Base-by-base conservation (phyloP, 129 eudicot species). In the Oenanthe sinensis region DNA sequence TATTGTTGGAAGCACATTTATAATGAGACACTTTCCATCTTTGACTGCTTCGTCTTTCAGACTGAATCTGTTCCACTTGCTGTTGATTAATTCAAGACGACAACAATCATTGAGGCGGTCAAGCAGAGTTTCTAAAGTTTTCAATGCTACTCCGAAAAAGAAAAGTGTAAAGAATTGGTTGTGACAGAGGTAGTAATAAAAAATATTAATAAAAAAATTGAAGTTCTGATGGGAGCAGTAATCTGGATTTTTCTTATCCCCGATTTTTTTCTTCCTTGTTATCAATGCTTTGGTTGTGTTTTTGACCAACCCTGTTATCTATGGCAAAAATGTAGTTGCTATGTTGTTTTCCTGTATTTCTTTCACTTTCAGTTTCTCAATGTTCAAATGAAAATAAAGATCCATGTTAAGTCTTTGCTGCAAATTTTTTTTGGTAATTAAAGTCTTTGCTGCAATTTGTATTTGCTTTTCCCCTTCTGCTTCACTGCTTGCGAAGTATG, bases 1-100 rank as follows among this genome's bases (percentile, higher is more conserved):
- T 49, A 16, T 54, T 19, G 19, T 54, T 48, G 19, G 19, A 47
- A 47, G 49, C 60, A 68, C 39, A 39, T n/a, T 62, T 74, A 8
- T 9, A n/a, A 40, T 22, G 33, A 43, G n/a, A 11, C 28, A n/a
- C 46, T 22, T 8, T 17, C 52, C 22, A 39, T 17, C 2, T 20
- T 39, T 42, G 45, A 16, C 39, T 44, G 39, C 45, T 4, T 71
- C 13, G 76, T 45, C 22, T 77, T 79, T 26, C 84, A 91, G 95
- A 92, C 97, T 78, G 97, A 86, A 72, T 85, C 91, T 44, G 96
- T 92, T 83, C 97, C 96, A 7, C 79, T 84, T 78, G 97, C 97
- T 81, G 87, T 76, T 36, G 89, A 83, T 75, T 62, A 87, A 88
- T 87, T 75, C 82, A 65, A 11, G 60, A 72, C 45, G 42, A 55